Conservation (phyloP, 495 filamentous ascomycete genomes). For the Trichocladium uniseriatum region DNA sequence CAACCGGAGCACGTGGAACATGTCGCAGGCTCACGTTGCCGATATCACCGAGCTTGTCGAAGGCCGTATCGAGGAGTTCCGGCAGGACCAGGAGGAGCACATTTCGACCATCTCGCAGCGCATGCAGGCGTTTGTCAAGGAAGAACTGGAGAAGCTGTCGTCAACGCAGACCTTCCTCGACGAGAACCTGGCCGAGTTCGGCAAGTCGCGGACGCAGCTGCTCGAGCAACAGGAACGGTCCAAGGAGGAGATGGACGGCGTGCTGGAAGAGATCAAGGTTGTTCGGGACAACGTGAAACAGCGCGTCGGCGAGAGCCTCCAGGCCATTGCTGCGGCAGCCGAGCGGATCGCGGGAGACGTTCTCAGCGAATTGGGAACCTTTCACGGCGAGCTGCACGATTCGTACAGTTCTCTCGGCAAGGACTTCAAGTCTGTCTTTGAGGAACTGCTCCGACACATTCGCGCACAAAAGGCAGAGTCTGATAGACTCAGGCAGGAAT, state of each 20-base stretch:
- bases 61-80: slow-evolving; percentile 56
- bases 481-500: slow-evolving; percentile 56
- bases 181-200: slow-evolving; percentile 54
- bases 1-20: slow-evolving; percentile 70
- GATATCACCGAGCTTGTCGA: slow-evolving; percentile 71
- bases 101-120: slow-evolving; percentile 55
- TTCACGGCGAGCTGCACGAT: slow-evolving; percentile 71
- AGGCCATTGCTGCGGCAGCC: slow-evolving; percentile 74
- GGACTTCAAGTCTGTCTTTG: slow-evolving; percentile 80
- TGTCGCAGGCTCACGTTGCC: slow-evolving; percentile 63
- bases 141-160: slow-evolving; percentile 59
- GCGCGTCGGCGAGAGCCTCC: slow-evolving; percentile 75
- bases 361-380: slow-evolving; percentile 71
- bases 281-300: slow-evolving; percentile 79
- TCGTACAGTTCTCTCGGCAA: slow-evolving; percentile 86
- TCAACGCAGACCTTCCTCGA: slow-evolving; percentile 59
- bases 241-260: slow-evolving; percentile 79
- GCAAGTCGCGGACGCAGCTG: slow-evolving; percentile 55
- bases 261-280: slow-evolving; percentile 84
- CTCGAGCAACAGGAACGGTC: slow-evolving; percentile 57
- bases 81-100: slow-evolving; percentile 56
- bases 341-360: slow-evolving; percentile 84
- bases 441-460: slow-evolving; percentile 62
- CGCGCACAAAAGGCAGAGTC: slow-evolving; percentile 72
- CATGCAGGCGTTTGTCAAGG: slow-evolving; percentile 62